These are phyloP conservation scores for Talaromyces borbonicus DNA, from an alignment of 495 filamentous ascomycete species.

Conservation along the genomic window DNA sequence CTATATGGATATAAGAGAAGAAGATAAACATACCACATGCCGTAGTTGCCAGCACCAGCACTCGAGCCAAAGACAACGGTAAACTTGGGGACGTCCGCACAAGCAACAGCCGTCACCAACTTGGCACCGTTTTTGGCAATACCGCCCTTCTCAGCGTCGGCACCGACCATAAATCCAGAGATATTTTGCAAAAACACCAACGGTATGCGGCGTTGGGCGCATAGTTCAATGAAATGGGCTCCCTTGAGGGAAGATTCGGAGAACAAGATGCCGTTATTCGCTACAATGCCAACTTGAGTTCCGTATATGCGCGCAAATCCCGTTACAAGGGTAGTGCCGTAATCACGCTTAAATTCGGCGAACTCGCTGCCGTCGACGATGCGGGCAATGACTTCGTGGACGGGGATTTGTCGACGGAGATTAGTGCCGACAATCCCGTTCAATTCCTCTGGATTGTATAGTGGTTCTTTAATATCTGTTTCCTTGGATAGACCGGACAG, in stretches of 20 bases:
- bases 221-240: conserved; percentile 97
- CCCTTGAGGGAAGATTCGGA: conserved; percentile 84
- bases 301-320: conserved; percentile 89
- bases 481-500: conserved; percentile 14
- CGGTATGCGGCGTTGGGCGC: conserved; percentile 79
- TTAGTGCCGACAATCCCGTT: conserved; percentile 84
- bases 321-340: conserved; percentile 83
- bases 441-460: conserved; percentile 75
- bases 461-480: conserved; percentile 50
- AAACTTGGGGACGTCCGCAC: conserved; percentile 93
- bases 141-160: conserved; percentile 83
- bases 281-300: conserved; percentile 84
- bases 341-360: conserved; percentile 89
- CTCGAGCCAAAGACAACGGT: conserved; percentile 88
- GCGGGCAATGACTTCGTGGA: conserved; percentile 85
- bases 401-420: conserved; percentile 70
- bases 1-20: background rate
- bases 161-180: conserved; percentile 94
- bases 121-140: conserved; percentile 98
- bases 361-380: conserved; percentile 89
- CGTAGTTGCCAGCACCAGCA: conserved; percentile 70
- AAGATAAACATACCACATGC: conserved; percentile 52
- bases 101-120: conserved; percentile 90
- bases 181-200: conserved; percentile 96
- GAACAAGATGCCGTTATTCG: conserved; percentile 98